Conservation (phyloP, 2,329 filamentous ascomycete genomes). For the Fusarium neocosmosporiellum region DNA sequence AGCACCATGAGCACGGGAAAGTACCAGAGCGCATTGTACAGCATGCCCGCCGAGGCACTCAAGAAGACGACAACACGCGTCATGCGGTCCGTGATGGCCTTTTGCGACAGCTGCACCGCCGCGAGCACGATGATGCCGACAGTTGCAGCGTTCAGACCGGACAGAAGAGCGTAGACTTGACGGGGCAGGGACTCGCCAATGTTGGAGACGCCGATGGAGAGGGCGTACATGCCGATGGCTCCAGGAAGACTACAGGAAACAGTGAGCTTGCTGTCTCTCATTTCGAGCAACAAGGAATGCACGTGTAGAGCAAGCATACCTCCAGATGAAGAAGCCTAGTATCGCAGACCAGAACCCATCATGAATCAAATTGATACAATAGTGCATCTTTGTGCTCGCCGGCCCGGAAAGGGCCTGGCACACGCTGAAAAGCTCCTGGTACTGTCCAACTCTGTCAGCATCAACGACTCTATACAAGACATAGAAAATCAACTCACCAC, state of each 20-base stretch:
- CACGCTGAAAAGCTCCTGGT: conserved; percentile 78
- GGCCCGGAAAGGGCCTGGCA: conserved; percentile 76
- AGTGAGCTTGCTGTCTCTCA: not conserved
- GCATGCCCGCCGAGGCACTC: conserved; percentile 71
- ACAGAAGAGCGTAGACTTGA: conserved; percentile 75
- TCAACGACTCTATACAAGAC: too few species aligned
- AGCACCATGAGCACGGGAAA: conserved; percentile 73
- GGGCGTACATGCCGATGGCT: conserved; percentile 75
- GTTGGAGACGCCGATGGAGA: conserved; percentile 72
- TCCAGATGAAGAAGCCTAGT: conserved; percentile 72
- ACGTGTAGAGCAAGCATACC: conserved; percentile 49
- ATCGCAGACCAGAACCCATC: conserved; percentile 68
- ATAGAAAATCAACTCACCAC: conserved; percentile 54
- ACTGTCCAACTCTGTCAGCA: conserved; percentile 55
- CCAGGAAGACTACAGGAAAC: conserved; percentile 65
- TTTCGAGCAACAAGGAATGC: not conserved
- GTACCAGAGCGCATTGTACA: conserved; percentile 81
- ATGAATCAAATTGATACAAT: conserved; percentile 74
- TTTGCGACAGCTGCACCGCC: conserved; percentile 73
- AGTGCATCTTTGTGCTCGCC: conserved; percentile 77
- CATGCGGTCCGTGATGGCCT: conserved; percentile 73
- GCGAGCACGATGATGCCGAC: conserved; percentile 79
- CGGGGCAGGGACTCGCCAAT: conserved; percentile 69
- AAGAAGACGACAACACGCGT: conserved; percentile 73
- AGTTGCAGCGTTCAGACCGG: conserved; percentile 77